Evolutionary conservation across 2,329 filamentous ascomycete species (phyloP).

Genomic region (Aspergillus thermomutatus): DNA sequence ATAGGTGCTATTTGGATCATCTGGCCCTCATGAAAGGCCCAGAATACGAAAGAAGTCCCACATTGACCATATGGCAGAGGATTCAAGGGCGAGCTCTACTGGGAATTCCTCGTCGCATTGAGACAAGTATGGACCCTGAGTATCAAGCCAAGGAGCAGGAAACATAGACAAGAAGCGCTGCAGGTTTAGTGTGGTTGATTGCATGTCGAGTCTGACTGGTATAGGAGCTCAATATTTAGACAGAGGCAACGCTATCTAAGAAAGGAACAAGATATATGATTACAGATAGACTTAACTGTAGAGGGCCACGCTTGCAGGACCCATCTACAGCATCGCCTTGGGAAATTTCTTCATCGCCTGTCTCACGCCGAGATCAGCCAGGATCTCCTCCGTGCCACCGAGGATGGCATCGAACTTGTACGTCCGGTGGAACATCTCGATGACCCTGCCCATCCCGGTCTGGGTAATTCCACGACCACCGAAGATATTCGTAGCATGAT

Average conservation of each 20-base stretch:
- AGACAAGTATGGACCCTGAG: conserved; percentile 23
- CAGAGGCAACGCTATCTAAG: neutral
- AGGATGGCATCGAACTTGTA: conserved; percentile 79
- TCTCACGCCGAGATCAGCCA: conserved; percentile 75
- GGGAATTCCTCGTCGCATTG: conserved; percentile 21
- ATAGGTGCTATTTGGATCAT: no score
- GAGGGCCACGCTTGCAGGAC: no score
- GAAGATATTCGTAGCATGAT: conserved; percentile 82
- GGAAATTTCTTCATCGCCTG: conserved; percentile 84
- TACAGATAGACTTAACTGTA: neutral
- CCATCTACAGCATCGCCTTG: conserved; percentile 69
- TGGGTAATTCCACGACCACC: conserved; percentile 78
- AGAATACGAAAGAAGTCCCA: neutral
- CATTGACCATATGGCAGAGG: conserved; percentile 15
- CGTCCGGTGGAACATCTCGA: conserved; percentile 80
- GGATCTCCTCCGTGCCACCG: conserved; percentile 78
- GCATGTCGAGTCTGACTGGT: neutral
- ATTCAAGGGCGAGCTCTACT: conserved; percentile 27
- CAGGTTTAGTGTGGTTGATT: neutral
- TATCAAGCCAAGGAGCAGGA: neutral
- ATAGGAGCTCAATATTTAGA: neutral
- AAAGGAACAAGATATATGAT: neutral
- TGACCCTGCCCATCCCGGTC: conserved; percentile 74
- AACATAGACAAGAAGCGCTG: neutral
- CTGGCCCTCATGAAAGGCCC: neutral